Conservation (phyloP, 2,329 filamentous ascomycete genomes). For the Aureobasidium subglaciale region DNA sequence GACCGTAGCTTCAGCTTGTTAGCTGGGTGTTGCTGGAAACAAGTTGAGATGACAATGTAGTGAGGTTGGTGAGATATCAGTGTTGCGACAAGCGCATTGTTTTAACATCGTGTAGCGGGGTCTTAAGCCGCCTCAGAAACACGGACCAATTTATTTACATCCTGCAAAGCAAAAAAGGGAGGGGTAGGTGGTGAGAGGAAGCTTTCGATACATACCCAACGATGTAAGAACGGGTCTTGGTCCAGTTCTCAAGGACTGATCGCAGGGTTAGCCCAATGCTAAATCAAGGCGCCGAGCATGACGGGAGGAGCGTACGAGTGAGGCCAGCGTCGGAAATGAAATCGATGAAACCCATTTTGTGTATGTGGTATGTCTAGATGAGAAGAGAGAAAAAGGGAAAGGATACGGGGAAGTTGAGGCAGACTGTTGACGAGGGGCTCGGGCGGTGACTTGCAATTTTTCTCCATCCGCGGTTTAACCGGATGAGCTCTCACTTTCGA, state of each 20-base stretch:
- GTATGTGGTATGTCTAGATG: slow-evolving; percentile 15
- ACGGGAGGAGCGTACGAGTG: slow-evolving; percentile 45
- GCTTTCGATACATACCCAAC: slow-evolving; percentile 59
- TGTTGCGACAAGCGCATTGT: slow-evolving; percentile 69
- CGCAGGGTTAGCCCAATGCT: slow-evolving; percentile 12
- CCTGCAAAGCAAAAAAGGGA: slow-evolving; percentile 42
- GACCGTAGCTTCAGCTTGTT: slow-evolving; percentile 45
- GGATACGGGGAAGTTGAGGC: slow-evolving; percentile 12
- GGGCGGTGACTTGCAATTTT: background rate
- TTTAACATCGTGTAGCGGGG: slow-evolving; percentile 70
- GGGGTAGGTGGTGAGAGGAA: slow-evolving; percentile 20
- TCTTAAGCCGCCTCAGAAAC: slow-evolving; percentile 94
- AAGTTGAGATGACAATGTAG: slow-evolving; percentile 14
- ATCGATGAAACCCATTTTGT: slow-evolving; percentile 66
- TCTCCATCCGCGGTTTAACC: background rate
- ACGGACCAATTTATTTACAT: slow-evolving; percentile 90
- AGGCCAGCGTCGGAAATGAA: slow-evolving; percentile 60
- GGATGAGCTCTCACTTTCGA: background rate
- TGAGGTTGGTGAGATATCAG: slow-evolving; percentile 45
- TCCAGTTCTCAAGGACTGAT: slow-evolving; percentile 63
- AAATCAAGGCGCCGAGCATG: slow-evolving; percentile 19
- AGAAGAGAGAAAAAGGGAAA: slow-evolving; percentile 9
- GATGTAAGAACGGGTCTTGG: slow-evolving; percentile 72
- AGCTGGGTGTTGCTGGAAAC: slow-evolving; percentile 13
- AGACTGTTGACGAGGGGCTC: slow-evolving; percentile 11